Conservation (phyloP, 345 rosid genomes). For the Melaleuca alternifolia region DNA sequence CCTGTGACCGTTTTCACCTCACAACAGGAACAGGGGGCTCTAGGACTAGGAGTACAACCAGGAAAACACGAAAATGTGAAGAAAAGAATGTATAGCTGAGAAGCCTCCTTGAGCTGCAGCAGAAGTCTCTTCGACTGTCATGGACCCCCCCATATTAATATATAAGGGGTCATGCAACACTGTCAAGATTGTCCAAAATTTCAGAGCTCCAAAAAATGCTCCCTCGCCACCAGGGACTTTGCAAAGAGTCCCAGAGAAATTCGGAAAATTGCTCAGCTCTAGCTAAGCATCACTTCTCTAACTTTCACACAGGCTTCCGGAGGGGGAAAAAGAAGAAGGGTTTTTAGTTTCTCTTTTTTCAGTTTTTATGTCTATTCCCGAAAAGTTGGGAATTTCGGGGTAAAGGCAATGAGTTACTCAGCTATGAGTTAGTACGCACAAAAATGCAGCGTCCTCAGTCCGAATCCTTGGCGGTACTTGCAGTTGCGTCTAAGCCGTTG, state of each 20-base stretch:
- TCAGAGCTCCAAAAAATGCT: conserved; percentile 18
- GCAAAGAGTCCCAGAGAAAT: background rate
- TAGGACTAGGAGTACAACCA: background rate
- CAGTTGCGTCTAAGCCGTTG: conserved; percentile 15
- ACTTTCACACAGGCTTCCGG: background rate
- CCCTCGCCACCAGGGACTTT: background rate
- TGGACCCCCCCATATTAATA: background rate
- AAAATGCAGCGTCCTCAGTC: conserved; percentile 13
- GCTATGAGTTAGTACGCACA: conserved; percentile 18
- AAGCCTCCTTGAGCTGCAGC: background rate
- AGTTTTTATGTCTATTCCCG: background rate
- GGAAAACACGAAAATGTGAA: background rate
- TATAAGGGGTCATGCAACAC: background rate
- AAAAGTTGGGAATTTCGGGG: background rate
- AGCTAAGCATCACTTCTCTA: background rate
- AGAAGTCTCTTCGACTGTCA: background rate
- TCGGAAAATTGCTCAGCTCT: background rate
- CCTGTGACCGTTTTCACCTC: background rate
- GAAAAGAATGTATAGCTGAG: background rate
- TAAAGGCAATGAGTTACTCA: background rate
- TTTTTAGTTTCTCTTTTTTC: background rate
- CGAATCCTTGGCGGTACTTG: conserved; percentile 27
- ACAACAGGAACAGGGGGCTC: conserved; percentile 1
- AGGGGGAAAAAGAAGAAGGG: background rate
- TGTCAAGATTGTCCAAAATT: conserved; percentile 17